A percentile compares a stretch with the other conserved stretches of the same genome.
These are phyloP conservation scores for Setaria viridis DNA, from an alignment of 202 grass and related monocot species.

Conservation along the genomic window DNA sequence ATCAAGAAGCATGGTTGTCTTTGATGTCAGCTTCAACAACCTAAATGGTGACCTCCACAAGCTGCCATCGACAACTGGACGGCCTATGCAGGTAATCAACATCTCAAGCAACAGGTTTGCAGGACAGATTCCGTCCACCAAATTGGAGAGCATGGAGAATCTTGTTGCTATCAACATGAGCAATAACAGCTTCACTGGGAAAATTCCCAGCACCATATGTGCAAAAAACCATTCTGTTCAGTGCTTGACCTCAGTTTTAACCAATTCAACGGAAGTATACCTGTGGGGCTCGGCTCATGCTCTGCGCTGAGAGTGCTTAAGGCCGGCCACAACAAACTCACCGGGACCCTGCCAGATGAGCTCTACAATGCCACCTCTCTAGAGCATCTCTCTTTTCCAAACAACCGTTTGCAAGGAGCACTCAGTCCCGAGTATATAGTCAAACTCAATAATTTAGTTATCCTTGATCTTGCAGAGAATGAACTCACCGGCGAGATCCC, in stretches of 20 bases:
- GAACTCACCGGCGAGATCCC: conserved; percentile 42
- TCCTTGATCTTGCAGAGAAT: conserved; percentile 55
- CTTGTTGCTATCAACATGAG: conserved; percentile 53
- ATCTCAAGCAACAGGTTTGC: conserved; percentile 62
- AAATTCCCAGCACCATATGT: conserved; percentile 45
- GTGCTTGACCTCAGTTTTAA: conserved; percentile 44
- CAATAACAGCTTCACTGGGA: conserved; percentile 58
- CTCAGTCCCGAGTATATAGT: conserved; percentile 21
- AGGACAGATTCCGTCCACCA: conserved; percentile 24
- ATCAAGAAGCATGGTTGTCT: conserved; percentile 36
- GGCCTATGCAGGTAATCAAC: conserved; percentile 46
- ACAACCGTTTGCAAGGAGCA: conserved; percentile 48
- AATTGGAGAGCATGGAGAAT: conserved; percentile 26
- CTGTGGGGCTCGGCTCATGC: conserved; percentile 48
- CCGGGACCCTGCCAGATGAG: conserved; percentile 40
- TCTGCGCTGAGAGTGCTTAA: conserved; percentile 26
- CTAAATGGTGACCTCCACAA: conserved; percentile 33
- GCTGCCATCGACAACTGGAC: conserved; percentile 10
- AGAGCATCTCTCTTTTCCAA: conserved; percentile 41
- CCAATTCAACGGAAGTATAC: conserved; percentile 45
- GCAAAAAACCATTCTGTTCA: conserved; percentile 28
- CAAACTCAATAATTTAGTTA: conserved; percentile 44
- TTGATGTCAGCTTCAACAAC: conserved; percentile 60
- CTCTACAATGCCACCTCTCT: conserved; percentile 45
- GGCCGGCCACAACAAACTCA: conserved; percentile 36